Evolutionary conservation across 768 basidiomycete species (phyloP).

Genomic region (Mycena crocata): DNA sequence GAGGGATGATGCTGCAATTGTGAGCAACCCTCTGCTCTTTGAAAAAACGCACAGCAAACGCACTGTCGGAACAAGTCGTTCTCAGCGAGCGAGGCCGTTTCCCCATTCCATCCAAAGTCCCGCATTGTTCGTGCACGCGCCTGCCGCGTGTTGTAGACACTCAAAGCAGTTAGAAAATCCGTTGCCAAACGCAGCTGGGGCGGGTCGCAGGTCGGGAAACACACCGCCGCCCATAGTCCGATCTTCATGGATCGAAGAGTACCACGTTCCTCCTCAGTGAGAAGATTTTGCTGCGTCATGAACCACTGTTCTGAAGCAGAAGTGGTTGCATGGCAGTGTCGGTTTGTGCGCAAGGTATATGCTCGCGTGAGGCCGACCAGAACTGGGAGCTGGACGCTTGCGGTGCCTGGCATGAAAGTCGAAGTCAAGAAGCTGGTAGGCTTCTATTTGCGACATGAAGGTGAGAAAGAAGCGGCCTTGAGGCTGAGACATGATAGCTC

Average conservation of each 20-base stretch:
- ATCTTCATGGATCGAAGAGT: conserved; percentile 46
- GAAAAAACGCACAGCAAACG: conserved; percentile 29
- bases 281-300: conserved; percentile 35
- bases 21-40: no score
- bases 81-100: conserved; percentile 24
- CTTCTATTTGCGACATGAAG: background rate
- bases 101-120: conserved; percentile 35
- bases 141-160: conserved; percentile 49
- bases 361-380: conserved; percentile 46
- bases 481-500: background rate
- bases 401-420: conserved; percentile 17
- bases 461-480: background rate
- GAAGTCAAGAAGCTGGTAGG: background rate
- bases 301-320: conserved; percentile 49
- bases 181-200: conserved; percentile 65
- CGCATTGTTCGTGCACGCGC: conserved; percentile 25
- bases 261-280: conserved; percentile 43
- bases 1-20: no score
- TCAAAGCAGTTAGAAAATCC: conserved; percentile 60
- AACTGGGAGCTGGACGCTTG: conserved; percentile 58
- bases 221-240: conserved; percentile 68
- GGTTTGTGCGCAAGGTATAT: conserved; percentile 54
- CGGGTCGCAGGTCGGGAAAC: conserved; percentile 68
- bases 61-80: conserved; percentile 53
- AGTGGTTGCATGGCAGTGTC: conserved; percentile 47